Evolutionary conservation across 805 yeast genomes (phyloP), one percentile per base, ranked within the genome.

Genomic region (Crinitomyces ghanaensis): DNA sequence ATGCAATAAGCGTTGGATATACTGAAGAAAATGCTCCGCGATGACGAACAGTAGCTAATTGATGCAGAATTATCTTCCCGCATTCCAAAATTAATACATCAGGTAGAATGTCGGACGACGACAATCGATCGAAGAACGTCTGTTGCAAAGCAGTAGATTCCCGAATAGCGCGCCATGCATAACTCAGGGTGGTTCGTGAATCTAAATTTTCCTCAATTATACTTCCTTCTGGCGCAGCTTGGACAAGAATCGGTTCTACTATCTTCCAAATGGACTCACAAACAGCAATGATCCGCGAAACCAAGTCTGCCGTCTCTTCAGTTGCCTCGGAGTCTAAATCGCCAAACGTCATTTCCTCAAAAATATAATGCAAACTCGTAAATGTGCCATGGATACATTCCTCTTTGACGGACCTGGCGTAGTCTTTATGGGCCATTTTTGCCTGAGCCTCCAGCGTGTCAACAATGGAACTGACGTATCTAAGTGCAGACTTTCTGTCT

Each of bases 1-100:
- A 68, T 5, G 74, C 65, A 9, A 74, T 65, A 45, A 80, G 83
- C 0, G 91, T 70, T 4, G 95, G 95, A 41, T 81, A 76, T 0
- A 86, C 78, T 0, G 96, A 75, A 6, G 93, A 77, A 41, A 88
- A 82, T 0, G 96, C 95, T 20, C 97, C 97, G 40, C 93, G 68
- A 46, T 91, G 97, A 28, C 86, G 71, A 14, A 86, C 77, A 0
- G 73, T 63, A 3, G 82, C 66, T 22, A 91, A 59, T 50, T 85
- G 93, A 7, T 60, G 67, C 37, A 79, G 63, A 2, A 83, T 53
- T 4, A 77, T 47, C 1, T 68, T 65, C 7, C 91, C 82, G 19
- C 64, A 44, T 3, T 41, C 30, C 9, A 60, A 31, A n/a, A 68
- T 48, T 5, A 28, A 25, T 2, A 42, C 44, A 11, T 52, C 49